Base-by-base conservation (phyloP, 2,329 filamentous ascomycete species). In the Apiospora aurea region DNA sequence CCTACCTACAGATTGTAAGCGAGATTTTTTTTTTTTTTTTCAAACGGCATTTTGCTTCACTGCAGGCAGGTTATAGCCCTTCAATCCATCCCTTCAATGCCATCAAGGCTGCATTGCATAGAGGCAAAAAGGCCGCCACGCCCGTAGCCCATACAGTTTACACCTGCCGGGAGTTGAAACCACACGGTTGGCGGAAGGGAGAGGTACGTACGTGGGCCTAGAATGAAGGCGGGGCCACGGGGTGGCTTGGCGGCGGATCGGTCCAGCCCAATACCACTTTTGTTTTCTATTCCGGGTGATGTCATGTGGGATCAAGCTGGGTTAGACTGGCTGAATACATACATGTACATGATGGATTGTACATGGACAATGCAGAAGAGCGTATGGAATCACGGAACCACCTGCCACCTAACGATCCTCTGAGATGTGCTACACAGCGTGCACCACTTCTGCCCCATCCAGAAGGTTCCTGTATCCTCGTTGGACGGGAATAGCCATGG, bases 401-500 rank as follows among this genome's bases (percentile, higher is more conserved):
- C 7, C 7, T 8, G 38, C 38, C 38, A 41, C 29, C 64, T n/a
- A 44, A 26, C 64, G 64, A 43, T 24, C 24, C 38, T 41, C 53
- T 67, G 72, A 71, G 72, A 75, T 73, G 76, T 75, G 75, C 75
- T 77, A 18, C 53, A 34, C 26, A 29, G 26, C 26, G 2, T 29
- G 26, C 26, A 29, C 16, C 26, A 29, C 16, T 38, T 34, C 53
- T 38, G 53, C 53, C 34, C 53, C 53, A 61, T 61, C 29, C 53
- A 38, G 16, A 38, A 34, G 7, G 51, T 21, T 38, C 29, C 16
- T 8, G 18, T 61, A 38, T 61, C 38, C 29, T 21, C 34, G 53
- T 61, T 61, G 53, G 53, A 61, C 29, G 29, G 29, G 53, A 61
- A 34, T 43, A 43, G 41, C 41, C 41, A 43, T 38, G 26, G 53